Conservation (phyloP, 805 yeast species). For the Candida maris region DNA sequence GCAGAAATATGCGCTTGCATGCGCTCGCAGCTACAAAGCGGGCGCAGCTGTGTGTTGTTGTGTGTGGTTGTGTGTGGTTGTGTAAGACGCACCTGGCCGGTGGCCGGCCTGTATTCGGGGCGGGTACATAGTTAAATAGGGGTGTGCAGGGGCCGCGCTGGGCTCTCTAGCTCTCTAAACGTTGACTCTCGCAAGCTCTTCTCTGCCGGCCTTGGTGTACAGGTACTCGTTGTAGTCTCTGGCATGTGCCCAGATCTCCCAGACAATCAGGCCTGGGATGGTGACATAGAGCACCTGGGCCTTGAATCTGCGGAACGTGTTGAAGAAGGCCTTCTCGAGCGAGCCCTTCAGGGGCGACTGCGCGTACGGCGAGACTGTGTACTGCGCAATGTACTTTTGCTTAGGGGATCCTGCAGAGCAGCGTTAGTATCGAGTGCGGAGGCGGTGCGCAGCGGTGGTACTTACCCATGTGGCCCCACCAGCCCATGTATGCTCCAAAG, state of each 20-base stretch:
- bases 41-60: no score
- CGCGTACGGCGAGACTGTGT: slow-evolving; percentile 90
- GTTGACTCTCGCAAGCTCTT: slow-evolving; percentile 72
- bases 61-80: no score
- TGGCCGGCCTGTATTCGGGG: no score
- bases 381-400: slow-evolving; percentile 82
- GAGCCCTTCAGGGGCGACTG: slow-evolving; percentile 89
- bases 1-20: no score
- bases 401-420: slow-evolving; percentile 61
- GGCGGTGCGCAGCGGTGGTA: slow-evolving; percentile 8
- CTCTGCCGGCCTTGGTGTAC: slow-evolving; percentile 97
- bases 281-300: slow-evolving; percentile 75
- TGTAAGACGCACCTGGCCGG: no score
- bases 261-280: slow-evolving; percentile 75
- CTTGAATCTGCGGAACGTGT: slow-evolving; percentile 90
- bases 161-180: no score
- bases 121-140: no score
- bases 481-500: slow-evolving; percentile 83
- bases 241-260: slow-evolving; percentile 84
- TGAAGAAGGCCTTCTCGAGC: slow-evolving; percentile 81
- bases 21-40: no score
- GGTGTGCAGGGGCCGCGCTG: no score
- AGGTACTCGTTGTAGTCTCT: slow-evolving; percentile 89
- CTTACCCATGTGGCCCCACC: slow-evolving; percentile 92
- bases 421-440: no score